Evolutionary conservation across 192 early-diverging fungal species (phyloP), one percentile per base, ranked within the genome.

Genomic region (Piromyces finnis): DNA sequence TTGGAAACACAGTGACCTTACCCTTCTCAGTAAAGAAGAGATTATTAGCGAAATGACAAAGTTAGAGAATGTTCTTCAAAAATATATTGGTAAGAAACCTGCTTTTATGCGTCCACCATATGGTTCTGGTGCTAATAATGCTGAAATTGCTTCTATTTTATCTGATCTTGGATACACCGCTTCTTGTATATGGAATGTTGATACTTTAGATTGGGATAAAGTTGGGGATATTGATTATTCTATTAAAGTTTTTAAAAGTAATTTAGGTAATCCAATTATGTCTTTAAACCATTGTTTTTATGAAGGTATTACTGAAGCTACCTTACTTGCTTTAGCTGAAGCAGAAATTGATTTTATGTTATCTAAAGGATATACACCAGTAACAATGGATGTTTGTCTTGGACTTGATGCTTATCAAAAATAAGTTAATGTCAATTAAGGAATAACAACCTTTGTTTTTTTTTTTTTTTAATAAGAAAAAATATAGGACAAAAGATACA

Each of bases 81-180:
- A 30, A 6, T 13, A 13, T 28, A 77, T 80, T 39, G 79, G 79
- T 26, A 80, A 80, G 77, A 80, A n/a, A n/a, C 79, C 79, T 13
- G 78, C 41, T 22, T 80, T 36, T 0, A 80, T 80, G 79, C 12
- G 79, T 22, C 79, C 79, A 78, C 79, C 79, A 78, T 80, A 80
- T 39, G 79, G 51, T n/a, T 1, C 22, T 11, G 51, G 51, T 68
- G 17, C 26, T 68, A 26, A 9, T 68, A 9, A 11, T 68, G 51
- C 26, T 11, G 17, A 26, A 68, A n/a, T 68, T n/a, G 26, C 26
- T 5, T 0, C 0, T 11, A 68, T n/a, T 68, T 17, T 68, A 22
- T 2, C 5, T 2, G 51, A 68, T 11, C 26, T 68, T 68, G 51
- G 51, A n/a, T n/a, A n/a, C n/a, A n/a, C 2, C 5, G 51, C 3